Evolutionary conservation across 176 grass and related monocot species (phyloP).

Genomic region (Oryza nivara): DNA sequence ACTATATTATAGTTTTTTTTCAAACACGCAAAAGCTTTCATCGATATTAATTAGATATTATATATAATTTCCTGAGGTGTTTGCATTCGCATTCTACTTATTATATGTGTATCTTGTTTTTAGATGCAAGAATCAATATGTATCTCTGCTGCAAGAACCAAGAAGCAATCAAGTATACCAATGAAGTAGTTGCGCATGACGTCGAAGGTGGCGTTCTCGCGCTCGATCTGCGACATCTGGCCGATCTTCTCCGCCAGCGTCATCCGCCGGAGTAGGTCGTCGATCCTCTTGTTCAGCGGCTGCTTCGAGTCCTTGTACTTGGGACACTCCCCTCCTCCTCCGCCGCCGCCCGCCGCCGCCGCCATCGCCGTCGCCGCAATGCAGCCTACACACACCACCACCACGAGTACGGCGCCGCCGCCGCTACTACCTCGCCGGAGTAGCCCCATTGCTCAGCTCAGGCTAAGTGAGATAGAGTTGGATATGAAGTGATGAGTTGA

Average conservation of each 20-base stretch:
- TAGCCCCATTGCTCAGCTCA: neutral
- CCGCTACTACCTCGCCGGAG: neutral
- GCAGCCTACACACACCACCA: conserved; percentile 6
- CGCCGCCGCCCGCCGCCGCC: neutral
- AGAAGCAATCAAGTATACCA: neutral
- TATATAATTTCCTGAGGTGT: too few species aligned
- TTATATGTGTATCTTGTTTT: too few species aligned
- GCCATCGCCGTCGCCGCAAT: neutral
- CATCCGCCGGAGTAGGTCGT: conserved; percentile 53
- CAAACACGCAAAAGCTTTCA: too few species aligned
- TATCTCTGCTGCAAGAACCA: too few species aligned
- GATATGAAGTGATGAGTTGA: neutral
- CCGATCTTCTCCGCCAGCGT: conserved; percentile 67
- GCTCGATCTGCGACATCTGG: conserved; percentile 72
- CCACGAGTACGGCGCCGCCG: neutral
- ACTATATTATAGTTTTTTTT: too few species aligned
- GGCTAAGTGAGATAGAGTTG: neutral
- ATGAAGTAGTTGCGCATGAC: conserved; percentile 57
- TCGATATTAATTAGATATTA: too few species aligned
- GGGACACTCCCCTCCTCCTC: neutral
- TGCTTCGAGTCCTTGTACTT: conserved; percentile 62
- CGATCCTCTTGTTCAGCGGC: conserved; percentile 43
- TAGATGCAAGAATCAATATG: too few species aligned
- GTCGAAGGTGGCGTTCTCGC: conserved; percentile 47
- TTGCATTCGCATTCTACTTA: too few species aligned